Evolutionary conservation across 2,329 filamentous ascomycete genomes (phyloP), one percentile per base, ranked within the genome.

Genomic region (Aureobasidium sp.): DNA sequence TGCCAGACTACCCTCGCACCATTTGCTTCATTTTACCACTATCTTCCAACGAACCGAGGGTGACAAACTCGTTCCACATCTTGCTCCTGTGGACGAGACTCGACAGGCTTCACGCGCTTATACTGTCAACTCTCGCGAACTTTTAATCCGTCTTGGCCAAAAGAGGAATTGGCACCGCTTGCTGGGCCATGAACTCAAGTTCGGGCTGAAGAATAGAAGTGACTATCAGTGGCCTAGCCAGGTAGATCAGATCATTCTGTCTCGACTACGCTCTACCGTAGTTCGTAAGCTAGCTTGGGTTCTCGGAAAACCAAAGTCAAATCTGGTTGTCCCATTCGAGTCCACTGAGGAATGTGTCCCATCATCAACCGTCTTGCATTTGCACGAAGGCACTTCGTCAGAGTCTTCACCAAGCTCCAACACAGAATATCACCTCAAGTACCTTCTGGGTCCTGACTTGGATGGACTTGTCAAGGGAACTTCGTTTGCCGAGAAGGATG

Each of bases 11-110:
- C 88, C 88, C 1, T 73, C 71, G 15, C 84, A 81, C 67, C 87
- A 90, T 69, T 74, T 90, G 5, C 82, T 88, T 60, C 77, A 82
- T 36, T 85, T 90, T 63, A 78, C 80, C 32, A 68, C 85, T 2
- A 74, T 85, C 13, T 69, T 74, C 1, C 37, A 53, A 10, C 53
- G 49, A 5, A 67, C 74, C 2, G 25, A 39, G 15, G 13, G 30
- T 16, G 34, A 75, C 80, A 0, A 89, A 83, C 83, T 83, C 80
- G 70, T 75, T 85, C 16, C 86, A 86, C 0, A 75, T 69, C 44
- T 65, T 10, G 44, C 37, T 37, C 49, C 41, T 64, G n/a, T 42
- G 9, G 42, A 50, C 16, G 16, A 37, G 11, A 29, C 44, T 37
- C 15, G n/a, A 32, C 36, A 62, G 13, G 16, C 57, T 32, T 62